Base-by-base conservation (phyloP, 176 grass and related monocot genomes). In the Zea mays region DNA sequence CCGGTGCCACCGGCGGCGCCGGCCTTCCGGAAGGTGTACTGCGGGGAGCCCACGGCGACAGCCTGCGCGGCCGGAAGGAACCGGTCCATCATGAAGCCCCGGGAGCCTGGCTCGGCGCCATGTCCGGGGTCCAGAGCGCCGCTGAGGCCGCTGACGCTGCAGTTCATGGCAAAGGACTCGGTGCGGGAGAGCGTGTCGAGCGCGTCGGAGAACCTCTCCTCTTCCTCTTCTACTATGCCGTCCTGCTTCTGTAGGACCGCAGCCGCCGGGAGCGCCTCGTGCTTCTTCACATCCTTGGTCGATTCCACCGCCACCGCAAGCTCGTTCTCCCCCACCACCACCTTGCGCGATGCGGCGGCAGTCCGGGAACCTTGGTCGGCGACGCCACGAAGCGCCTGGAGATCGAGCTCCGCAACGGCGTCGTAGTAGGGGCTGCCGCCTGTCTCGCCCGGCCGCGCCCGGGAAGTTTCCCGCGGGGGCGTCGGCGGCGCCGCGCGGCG, bases 101-200 rank as follows among this genome's bases (percentile, higher is more conserved):
- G 85, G 10, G 72, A 79, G 14, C 73, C 80, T 7, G 75, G 85
- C 67, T 79, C 92, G n/a, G 78, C 73, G 13, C 48, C 77, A 0
- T 55, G 42, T 3, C 67, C 20, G 12, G 49, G 38, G 14, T 84
- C 74, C 40, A 27, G 65, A 71, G 85, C 15, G 76, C 86, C 96
- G 56, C 92, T 99, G 21, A 99, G 83, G 74, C 96, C 96, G 40
- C 96, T 99, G 46, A 96, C 78, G 50, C 92, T 99, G 88, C 96
- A 99, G 78, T 96, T 99, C 85, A 99, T 90, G 78, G 93, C 77
- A 59, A 89, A 87, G 35, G 96, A 99, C 46, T 91, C 92, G 0
- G 90, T 74, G 15, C 90, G 83, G 2, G 96, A 96, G 51, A 99
- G 86, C 55, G 92, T 89, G 73, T 99, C 96, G 21, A 87, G 90